These are phyloP conservation scores for Fusarium stilboides DNA, from an alignment of 2,329 filamentous ascomycete genomes.

Conservation along the genomic window DNA sequence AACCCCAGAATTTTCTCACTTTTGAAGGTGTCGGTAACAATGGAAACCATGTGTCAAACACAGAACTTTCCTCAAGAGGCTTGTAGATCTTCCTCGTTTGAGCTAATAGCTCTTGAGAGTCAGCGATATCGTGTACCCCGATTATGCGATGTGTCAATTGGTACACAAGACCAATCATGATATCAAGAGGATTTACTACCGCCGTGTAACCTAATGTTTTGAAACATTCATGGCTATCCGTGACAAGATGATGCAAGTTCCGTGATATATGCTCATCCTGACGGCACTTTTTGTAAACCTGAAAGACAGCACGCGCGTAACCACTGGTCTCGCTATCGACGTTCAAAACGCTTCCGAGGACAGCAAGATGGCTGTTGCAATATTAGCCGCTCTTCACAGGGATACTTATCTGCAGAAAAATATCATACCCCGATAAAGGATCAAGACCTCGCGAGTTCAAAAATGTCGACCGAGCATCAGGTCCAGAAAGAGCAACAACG, in stretches of 20 bases:
- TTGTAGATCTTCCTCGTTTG: background rate
- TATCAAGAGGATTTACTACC: background rate
- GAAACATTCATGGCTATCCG: background rate
- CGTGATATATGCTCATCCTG: background rate
- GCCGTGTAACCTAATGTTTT: background rate
- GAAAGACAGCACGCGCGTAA: background rate
- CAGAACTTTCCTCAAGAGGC: background rate
- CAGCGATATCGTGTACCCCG: background rate
- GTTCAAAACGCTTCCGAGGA: background rate
- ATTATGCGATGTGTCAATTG: background rate
- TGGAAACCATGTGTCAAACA: background rate
- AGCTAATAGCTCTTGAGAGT: background rate
- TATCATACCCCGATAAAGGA: slow-evolving; percentile 59
- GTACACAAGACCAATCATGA: background rate
- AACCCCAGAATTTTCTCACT: background rate
- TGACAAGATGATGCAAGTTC: background rate
- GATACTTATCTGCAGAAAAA: background rate
- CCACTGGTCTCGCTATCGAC: background rate
- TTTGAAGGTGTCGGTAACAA: background rate
- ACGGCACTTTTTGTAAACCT: background rate
- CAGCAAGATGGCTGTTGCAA: background rate
- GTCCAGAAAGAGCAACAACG: slow-evolving; percentile 62
- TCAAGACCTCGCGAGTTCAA: slow-evolving; percentile 62
- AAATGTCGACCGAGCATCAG: slow-evolving; percentile 59
- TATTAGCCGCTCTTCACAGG: background rate